phyloP scores from a whole-genome alignment of 306 rosid genomes.

The cucumber (Cucumis sativus) region DNA sequence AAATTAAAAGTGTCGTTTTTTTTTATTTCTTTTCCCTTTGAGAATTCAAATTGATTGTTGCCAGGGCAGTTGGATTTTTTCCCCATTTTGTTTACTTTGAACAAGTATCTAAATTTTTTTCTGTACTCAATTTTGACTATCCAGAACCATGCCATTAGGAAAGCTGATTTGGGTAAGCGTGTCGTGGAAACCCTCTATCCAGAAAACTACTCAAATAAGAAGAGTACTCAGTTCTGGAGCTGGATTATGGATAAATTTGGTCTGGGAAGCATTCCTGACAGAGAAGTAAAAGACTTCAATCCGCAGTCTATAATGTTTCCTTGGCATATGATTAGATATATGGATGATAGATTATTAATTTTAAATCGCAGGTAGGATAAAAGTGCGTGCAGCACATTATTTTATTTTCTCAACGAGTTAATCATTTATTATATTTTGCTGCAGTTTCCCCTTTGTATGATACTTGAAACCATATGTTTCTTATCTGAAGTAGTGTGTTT shows the following conservation, averaged over 20 bases:
- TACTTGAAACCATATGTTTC: background rate
- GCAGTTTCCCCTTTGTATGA: background rate
- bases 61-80: background rate
- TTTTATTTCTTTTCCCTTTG: background rate
- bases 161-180: slow-evolving; percentile 62
- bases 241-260: slow-evolving; percentile 62
- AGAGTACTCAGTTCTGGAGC: slow-evolving; percentile 36
- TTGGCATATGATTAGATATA: slow-evolving; percentile 76
- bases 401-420: background rate
- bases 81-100: background rate
- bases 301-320: slow-evolving; percentile 47
- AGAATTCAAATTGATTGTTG: background rate
- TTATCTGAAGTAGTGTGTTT: background rate
- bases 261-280: slow-evolving; percentile 27
- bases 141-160: slow-evolving; percentile 91
- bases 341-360: slow-evolving; percentile 40
- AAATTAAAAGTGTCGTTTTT: background rate
- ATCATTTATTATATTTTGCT: background rate
- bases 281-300: slow-evolving; percentile 39
- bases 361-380: slow-evolving; percentile 46
- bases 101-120: background rate
- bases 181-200: slow-evolving; percentile 66
- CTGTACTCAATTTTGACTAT: slow-evolving; percentile 4
- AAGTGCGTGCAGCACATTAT: background rate
- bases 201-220: slow-evolving; percentile 21